Evolutionary conservation across 805 yeast species (phyloP), one percentile per base, ranked within the genome.

Genomic region (Komagataella ulmi): DNA sequence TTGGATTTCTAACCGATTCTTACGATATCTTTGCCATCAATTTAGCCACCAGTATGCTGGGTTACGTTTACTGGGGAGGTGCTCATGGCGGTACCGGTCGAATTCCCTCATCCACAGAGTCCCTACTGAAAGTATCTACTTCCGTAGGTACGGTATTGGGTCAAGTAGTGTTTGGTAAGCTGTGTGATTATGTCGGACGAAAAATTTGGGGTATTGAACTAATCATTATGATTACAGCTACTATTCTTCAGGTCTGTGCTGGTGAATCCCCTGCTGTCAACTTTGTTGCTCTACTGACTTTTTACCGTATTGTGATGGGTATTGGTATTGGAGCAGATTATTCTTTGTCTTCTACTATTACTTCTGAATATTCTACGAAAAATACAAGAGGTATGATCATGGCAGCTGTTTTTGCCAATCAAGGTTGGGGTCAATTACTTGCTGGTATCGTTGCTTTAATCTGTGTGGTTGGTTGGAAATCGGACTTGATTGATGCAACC

Each of bases 261-360:
- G 96, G 95, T 61, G 61, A 67, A 7, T 79, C 95, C 23, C 77
- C 86, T 23, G 93, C 83, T 57, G 70, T 88, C 54, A 76, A 74
- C 62, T 84, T 88, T 61, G 78, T 80, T 52, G 95, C 93, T 47
- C 74, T 87, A 50, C 74, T 89, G 56, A 70, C 83, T 8, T 81
- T 84, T 62, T 83, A 81, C 72, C 85, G 97, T 80, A 82, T 88
- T 58, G 63, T 88, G 56, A 84, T 83, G 88, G 97, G 97, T 76
- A 83, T 89, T 61, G 97, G 97, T 80, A 89, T 88, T 60, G 97
- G 97, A 74, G 97, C 96, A 77, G 97, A 88, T 73, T 88, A 88
- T 68, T 96, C 97, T 59, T 76, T 89, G 62, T 87, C 96, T 17
- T 87, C 96, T n/a, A 84, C 88, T 66, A 88, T 88, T 58, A 84